Conservation (phyloP, 257 asterid species). For the Striga asiatica region DNA sequence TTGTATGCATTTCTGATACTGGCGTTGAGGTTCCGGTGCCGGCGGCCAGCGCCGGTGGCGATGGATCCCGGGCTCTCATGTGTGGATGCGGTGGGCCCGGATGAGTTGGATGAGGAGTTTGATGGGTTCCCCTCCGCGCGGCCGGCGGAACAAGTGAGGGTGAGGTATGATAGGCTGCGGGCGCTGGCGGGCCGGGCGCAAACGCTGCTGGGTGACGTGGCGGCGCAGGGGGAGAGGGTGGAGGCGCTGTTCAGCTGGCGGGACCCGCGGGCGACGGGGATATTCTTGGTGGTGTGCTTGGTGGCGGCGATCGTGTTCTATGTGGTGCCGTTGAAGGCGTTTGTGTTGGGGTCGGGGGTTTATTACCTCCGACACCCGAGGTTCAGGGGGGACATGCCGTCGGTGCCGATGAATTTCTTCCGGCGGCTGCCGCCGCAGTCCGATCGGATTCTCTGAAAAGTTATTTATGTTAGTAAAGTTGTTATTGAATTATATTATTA, state of each 20-base stretch:
- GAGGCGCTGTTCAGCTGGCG: conserved; percentile 88
- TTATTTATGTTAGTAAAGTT: background rate
- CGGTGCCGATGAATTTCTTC: conserved; percentile 65
- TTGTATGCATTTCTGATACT: conserved; percentile 66
- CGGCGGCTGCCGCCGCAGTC: conserved; percentile 76
- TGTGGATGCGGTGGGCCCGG: conserved; percentile 53
- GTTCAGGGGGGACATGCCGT: conserved; percentile 86
- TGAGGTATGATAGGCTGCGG: conserved; percentile 61
- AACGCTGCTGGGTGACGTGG: conserved; percentile 67
- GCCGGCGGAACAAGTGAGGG: conserved; percentile 41
- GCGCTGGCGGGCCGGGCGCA: conserved; percentile 85
- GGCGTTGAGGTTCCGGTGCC: conserved; percentile 40
- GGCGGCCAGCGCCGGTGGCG: conserved; percentile 39
- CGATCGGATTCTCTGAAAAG: conserved; percentile 51
- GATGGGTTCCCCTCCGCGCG: conserved; percentile 67
- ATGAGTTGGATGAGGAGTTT: conserved; percentile 79
- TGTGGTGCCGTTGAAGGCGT: conserved; percentile 56
- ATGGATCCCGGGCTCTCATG: conserved; percentile 58
- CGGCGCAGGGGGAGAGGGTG: conserved; percentile 83
- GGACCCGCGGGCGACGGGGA: conserved; percentile 79
- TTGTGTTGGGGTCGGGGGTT: conserved; percentile 47
- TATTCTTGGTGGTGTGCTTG: conserved; percentile 54
- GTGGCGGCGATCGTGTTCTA: conserved; percentile 62
- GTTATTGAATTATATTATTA: background rate
- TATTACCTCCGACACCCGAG: conserved; percentile 82